phyloP scores from a whole-genome alignment of 495 filamentous ascomycete genomes.

The Pseudoneurospora amorphoporcata region DNA sequence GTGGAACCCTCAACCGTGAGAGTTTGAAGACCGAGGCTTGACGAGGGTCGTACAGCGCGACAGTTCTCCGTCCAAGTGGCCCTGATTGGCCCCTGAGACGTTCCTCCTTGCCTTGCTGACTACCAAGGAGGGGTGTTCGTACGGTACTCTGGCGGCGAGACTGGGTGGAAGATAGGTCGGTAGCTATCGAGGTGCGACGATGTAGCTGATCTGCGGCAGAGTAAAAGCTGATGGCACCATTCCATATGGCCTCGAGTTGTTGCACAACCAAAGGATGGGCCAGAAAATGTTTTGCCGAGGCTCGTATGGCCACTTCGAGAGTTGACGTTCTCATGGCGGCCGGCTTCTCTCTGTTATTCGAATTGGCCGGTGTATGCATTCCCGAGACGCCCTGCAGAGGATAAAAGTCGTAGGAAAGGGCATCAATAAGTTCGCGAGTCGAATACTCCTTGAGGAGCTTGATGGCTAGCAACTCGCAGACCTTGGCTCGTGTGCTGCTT shows the following conservation, averaged over 20 bases:
- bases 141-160: constrained; percentile 25
- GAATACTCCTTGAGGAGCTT: constrained; percentile 81
- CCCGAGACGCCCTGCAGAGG: constrained; percentile 64
- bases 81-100: constrained; percentile 16
- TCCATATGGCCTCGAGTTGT: constrained; percentile 93
- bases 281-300: constrained; percentile 79
- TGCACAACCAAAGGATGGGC: constrained; percentile 83
- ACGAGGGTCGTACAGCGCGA: constrained; percentile 79
- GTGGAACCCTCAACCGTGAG: constrained; percentile 76
- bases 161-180: constrained; percentile 7
- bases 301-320: constrained; percentile 82
- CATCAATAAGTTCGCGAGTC: constrained; percentile 81
- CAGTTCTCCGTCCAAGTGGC: constrained; percentile 53
- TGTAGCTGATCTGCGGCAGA: constrained; percentile 75
- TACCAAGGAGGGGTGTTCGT: constrained; percentile 33
- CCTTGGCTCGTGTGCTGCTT: constrained; percentile 69
- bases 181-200: constrained; percentile 30
- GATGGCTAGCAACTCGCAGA: constrained; percentile 87
- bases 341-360: constrained; percentile 25
- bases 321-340: constrained; percentile 70
- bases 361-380: constrained; percentile 36
- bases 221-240: constrained; percentile 85
- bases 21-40: constrained; percentile 87
- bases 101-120: constrained; percentile 30
- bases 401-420: constrained; percentile 86